Base-by-base conservation (phyloP, 495 filamentous ascomycete genomes). In the Penicillium bovifimosum region DNA sequence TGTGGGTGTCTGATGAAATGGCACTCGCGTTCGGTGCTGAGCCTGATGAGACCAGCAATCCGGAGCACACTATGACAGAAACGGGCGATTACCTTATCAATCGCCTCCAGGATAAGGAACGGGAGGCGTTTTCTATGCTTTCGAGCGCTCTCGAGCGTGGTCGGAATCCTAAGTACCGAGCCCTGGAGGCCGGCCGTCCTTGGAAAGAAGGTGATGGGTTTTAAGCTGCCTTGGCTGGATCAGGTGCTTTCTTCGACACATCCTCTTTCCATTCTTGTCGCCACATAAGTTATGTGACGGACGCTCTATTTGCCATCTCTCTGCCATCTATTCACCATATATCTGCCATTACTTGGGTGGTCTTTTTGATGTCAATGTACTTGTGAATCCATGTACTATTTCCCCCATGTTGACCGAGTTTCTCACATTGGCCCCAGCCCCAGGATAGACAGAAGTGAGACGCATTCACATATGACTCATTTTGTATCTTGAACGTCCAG, bases 201-300 rank as follows among this genome's bases (percentile, higher is more conserved):
- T 80, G 74, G 75, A 72, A 76, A 31, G 73, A 78, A 34, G 78
- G 76, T 6, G 78, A 81, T 61, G 76, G 75, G n/a, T 80, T 72
- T 51, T 74, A 54, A 63, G 13, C 31, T 34, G 11, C 9, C 16
- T 48, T 52, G 31, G 9, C 35, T 31, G 14, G 39, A 48, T 38
- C 46, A 38, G 38, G 33, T 2, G 29, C 33, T 41, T 24, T 33
- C 2, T 11, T 6, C 10, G 18, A 11, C 5, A 38, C 31, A 3
- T 1, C 17, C 31, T 28, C 13, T 48, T 2, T 34, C 8, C 24
- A 43, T 33, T 24, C n/a, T 16, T 18, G 39, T 39, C 32, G 18
- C 41, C 24, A 31, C 17, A 18, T 26, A 35, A 18, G n/a, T 16
- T 27, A 11, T 55, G 27, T 18, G 38, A 9, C n/a, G 28, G 20